phyloP scores from a whole-genome alignment of 805 yeast genomes.

The Maudiozyma saulgeensis region DNA sequence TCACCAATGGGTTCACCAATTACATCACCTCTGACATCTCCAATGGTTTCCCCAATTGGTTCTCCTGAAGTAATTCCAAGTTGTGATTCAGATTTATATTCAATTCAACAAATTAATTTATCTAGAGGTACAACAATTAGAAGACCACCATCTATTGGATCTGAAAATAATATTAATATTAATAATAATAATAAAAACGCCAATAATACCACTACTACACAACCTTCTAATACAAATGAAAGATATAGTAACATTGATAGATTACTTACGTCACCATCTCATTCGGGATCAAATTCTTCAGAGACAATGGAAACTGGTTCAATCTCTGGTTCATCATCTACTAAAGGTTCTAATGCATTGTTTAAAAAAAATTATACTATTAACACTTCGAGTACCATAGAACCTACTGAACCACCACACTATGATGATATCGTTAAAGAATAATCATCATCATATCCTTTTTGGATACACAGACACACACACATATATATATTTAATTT shows the following conservation, averaged over 20 bases:
- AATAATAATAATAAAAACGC: neutral
- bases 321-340: neutral
- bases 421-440: slow-evolving; percentile 17
- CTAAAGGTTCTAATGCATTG: neutral
- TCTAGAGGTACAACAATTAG: slow-evolving; percentile 18
- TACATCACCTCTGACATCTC: slow-evolving; percentile 17
- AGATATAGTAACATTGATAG: neutral
- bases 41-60: slow-evolving; percentile 7
- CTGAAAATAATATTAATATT: neutral
- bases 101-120: slow-evolving; percentile 17
- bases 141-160: slow-evolving; percentile 8
- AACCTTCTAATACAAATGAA: neutral
- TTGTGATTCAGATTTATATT: slow-evolving; percentile 12
- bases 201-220: neutral
- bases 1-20: slow-evolving; percentile 10
- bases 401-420: slow-evolving; percentile 25
- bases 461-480: neutral
- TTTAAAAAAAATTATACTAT: slow-evolving; percentile 6
- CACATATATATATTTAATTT: neutral
- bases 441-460: neutral
- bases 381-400: neutral
- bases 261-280: neutral
- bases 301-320: neutral
- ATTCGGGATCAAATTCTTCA: slow-evolving; percentile 5
- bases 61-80: slow-evolving; percentile 11